These are phyloP conservation scores for Arabis hirsuta DNA, from an alignment of 345 rosid genomes.

Conservation along the genomic window DNA sequence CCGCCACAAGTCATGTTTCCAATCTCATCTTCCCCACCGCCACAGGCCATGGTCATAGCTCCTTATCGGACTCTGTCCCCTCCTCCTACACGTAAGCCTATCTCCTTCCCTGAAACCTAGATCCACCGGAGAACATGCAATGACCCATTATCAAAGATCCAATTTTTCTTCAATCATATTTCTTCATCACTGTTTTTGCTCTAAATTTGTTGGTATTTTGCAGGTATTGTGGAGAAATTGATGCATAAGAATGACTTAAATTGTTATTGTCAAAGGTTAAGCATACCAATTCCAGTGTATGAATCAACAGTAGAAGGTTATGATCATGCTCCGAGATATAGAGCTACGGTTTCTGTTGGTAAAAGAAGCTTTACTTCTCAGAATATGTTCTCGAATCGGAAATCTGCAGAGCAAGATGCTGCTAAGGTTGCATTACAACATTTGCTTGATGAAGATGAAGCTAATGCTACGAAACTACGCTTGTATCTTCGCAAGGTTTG, in stretches of 20 bases:
- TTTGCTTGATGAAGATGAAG: not conserved
- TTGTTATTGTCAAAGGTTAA: conserved; percentile 5
- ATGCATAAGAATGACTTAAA: conserved; percentile 13
- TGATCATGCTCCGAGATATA: conserved; percentile 2
- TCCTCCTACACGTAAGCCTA: no score
- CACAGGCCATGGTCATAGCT: no score
- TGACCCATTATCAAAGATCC: no score
- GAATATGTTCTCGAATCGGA: not conserved
- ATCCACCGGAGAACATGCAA: no score
- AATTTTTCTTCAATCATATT: not conserved
- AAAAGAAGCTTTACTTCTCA: not conserved
- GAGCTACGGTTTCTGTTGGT: not conserved
- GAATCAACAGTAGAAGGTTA: not conserved
- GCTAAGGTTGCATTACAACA: conserved; percentile 30
- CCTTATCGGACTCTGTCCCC: no score
- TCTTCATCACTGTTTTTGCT: not conserved
- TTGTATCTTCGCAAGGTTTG: conserved; percentile 25
- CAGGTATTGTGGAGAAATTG: not conserved
- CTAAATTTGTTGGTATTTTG: no score
- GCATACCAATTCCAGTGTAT: conserved; percentile 9
- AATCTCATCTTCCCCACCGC: no score
- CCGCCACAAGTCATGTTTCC: no score
- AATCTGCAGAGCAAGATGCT: conserved; percentile 25
- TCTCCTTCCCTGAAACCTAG: no score
- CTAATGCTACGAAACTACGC: not conserved